phyloP scores from a whole-genome alignment of 2,329 filamentous ascomycete species.

The Pestalotiopsis sp. region DNA sequence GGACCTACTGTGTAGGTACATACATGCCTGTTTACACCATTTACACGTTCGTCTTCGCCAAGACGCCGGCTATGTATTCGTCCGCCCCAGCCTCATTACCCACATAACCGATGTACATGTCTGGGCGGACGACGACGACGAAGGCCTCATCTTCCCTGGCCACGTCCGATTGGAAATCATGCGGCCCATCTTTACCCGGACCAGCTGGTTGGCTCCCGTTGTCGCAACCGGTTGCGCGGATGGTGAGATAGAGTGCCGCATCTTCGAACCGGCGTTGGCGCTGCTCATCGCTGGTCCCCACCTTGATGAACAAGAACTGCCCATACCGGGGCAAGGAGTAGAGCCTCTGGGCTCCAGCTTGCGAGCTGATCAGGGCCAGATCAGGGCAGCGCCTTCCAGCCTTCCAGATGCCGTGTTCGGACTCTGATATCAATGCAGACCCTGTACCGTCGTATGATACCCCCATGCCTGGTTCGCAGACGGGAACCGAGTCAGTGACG shows the following conservation, averaged over 20 bases:
- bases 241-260: constrained; percentile 8
- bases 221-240: not conserved
- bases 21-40: not conserved
- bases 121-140: constrained; percentile 39
- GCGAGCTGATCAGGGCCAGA: constrained; percentile 25
- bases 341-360: constrained; percentile 24
- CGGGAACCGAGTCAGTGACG: not conserved
- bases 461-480: constrained; percentile 37
- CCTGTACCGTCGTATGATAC: constrained; percentile 39
- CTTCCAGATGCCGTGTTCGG: constrained; percentile 37
- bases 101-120: constrained; percentile 43
- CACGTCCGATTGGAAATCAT: constrained; percentile 33
- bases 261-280: constrained; percentile 12
- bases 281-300: constrained; percentile 12
- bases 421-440: constrained; percentile 37
- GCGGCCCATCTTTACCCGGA: not conserved
- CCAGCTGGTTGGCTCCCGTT: not conserved
- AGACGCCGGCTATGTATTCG: constrained; percentile 22
- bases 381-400: constrained; percentile 42
- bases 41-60: not conserved
- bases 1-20: not conserved
- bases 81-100: constrained; percentile 29
- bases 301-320: constrained; percentile 30
- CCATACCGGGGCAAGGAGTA: constrained; percentile 36
- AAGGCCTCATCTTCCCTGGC: constrained; percentile 28